phyloP scores from a whole-genome alignment of 345 rosid genomes.

The Zanthoxylum bungeanum region DNA sequence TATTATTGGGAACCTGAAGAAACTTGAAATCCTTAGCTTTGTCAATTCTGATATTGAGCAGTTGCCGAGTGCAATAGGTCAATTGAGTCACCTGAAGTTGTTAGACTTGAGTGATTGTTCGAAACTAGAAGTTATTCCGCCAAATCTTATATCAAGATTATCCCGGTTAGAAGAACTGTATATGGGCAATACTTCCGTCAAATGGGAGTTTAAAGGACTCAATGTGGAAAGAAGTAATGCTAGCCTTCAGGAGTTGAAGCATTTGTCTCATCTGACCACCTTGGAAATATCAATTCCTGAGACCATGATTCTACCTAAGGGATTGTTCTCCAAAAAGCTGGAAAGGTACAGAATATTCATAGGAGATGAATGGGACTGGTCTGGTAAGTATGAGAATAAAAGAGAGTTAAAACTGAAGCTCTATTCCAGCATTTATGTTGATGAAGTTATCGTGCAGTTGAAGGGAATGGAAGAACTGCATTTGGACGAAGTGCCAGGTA shows the following conservation, averaged over 20 bases:
- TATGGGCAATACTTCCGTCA: constrained; percentile 10
- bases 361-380: constrained; percentile 15
- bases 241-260: constrained; percentile 1
- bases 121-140: constrained; percentile 9
- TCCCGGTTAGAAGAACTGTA: constrained; percentile 25
- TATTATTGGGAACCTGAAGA: constrained; percentile 6
- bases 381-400: background rate
- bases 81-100: constrained; percentile 6
- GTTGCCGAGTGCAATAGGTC: constrained; percentile 22
- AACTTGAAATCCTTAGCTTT: constrained; percentile 20
- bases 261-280: constrained; percentile 10
- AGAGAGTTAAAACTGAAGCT: constrained; percentile 20
- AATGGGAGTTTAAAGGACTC: constrained; percentile 19
- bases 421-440: background rate
- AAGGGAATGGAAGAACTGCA: background rate
- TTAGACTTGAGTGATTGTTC: constrained; percentile 13
- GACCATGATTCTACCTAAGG: background rate
- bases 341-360: constrained; percentile 5
- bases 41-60: background rate
- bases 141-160: constrained; percentile 3
- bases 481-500: background rate
- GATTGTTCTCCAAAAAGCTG: background rate
- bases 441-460: background rate
- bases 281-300: constrained; percentile 12
- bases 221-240: background rate